These are phyloP conservation scores for Durotheca rogersii DNA, from an alignment of 495 filamentous ascomycete species.

Conservation along the genomic window DNA sequence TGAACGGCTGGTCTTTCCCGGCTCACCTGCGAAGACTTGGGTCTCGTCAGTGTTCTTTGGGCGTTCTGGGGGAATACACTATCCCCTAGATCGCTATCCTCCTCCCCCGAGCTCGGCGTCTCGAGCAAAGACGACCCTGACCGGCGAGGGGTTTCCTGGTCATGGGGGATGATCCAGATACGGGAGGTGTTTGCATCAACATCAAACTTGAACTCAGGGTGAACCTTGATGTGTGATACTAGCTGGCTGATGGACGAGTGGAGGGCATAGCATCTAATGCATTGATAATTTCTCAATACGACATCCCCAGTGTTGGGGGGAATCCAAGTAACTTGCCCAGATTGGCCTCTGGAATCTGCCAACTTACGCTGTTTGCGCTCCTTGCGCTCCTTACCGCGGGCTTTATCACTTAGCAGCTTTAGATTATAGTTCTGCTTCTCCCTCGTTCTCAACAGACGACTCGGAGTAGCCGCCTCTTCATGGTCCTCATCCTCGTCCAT, in stretches of 20 bases:
- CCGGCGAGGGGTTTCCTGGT: conserved; percentile 29
- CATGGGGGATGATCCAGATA: conserved; percentile 30
- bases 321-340: conserved; percentile 44
- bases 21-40: conserved; percentile 21
- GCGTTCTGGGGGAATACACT: conserved; percentile 29
- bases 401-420: conserved; percentile 49
- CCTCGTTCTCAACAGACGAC: conserved; percentile 41
- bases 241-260: conserved; percentile 46
- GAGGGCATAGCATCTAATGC: conserved; percentile 47
- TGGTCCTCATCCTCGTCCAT: conserved; percentile 37
- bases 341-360: conserved; percentile 30
- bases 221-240: conserved; percentile 45
- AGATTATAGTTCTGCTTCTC: conserved; percentile 54
- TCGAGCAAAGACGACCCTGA: conserved; percentile 26
- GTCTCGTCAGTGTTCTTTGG: conserved; percentile 28
- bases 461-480: conserved; percentile 41
- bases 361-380: conserved; percentile 42
- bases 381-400: conserved; percentile 47
- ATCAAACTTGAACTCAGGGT: conserved; percentile 47
- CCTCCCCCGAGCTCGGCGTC: conserved; percentile 18
- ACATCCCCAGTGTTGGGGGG: conserved; percentile 46
- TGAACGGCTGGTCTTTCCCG: neutral
- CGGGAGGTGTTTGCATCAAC: conserved; percentile 36
- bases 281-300: conserved; percentile 43
- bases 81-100: conserved; percentile 31